Conservation (phyloP, 2,329 filamentous ascomycete genomes). For the Lojkania enalia region DNA sequence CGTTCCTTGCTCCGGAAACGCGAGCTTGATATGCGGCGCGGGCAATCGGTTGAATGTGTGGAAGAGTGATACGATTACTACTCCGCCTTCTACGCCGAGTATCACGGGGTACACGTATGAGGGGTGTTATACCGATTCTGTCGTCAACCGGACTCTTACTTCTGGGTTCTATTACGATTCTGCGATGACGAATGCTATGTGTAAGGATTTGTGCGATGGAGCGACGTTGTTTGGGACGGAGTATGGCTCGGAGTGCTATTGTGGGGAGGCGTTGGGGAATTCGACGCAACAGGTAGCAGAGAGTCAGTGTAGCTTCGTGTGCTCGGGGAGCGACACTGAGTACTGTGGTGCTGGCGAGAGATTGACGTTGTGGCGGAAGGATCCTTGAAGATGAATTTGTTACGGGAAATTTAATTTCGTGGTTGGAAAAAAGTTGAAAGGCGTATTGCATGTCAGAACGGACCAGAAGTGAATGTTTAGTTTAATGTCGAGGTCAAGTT, state of each 20-base stretch:
- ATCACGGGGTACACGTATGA: constrained; percentile 22
- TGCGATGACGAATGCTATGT: constrained; percentile 13
- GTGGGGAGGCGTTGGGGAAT: constrained; percentile 14
- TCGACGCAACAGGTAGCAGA: constrained; percentile 15
- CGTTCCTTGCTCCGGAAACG: constrained; percentile 21
- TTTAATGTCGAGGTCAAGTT: background rate
- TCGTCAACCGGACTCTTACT: constrained; percentile 18
- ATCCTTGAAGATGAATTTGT: background rate
- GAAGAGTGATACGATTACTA: constrained; percentile 12
- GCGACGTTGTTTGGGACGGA: constrained; percentile 12
- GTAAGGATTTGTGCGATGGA: constrained; percentile 12
- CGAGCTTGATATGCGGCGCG: constrained; percentile 21
- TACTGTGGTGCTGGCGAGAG: constrained; percentile 24
- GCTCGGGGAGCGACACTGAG: constrained; percentile 18
- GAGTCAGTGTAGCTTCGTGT: constrained; percentile 21
- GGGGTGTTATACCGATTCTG: constrained; percentile 28
- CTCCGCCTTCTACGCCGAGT: constrained; percentile 14
- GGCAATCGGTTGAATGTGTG: constrained; percentile 23
- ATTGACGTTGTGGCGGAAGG: constrained; percentile 18
- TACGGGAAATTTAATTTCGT: background rate
- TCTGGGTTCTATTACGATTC: background rate
- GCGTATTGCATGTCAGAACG: no score
- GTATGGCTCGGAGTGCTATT: constrained; percentile 14
- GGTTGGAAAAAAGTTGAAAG: no score
- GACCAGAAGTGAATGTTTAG: no score